Evolutionary conservation across 2,329 filamentous ascomycete species (phyloP).

Genomic region (Claviceps maximensis): DNA sequence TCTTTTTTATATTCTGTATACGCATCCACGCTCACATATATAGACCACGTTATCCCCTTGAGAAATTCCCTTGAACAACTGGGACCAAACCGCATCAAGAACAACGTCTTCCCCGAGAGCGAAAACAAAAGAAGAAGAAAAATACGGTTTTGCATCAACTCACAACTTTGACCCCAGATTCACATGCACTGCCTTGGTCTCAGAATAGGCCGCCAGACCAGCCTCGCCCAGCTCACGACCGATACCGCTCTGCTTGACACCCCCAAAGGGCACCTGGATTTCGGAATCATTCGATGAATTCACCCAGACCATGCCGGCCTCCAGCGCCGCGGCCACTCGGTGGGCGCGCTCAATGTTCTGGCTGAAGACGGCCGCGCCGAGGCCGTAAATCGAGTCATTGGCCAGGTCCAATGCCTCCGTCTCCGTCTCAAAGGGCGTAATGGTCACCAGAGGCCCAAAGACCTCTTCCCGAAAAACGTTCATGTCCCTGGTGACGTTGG

Average conservation of each 20-base stretch:
- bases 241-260: conserved; percentile 36
- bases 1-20: too few species aligned
- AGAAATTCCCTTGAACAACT: too few species aligned
- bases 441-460: conserved; percentile 31
- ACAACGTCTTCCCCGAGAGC: too few species aligned
- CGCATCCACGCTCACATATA: too few species aligned
- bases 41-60: too few species aligned
- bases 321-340: conserved; percentile 39
- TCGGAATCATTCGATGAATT: conserved; percentile 34
- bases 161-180: conserved; percentile 22
- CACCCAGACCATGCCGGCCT: conserved; percentile 45
- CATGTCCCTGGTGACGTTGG: conserved; percentile 27
- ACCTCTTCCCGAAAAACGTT: conserved; percentile 32
- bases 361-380: conserved; percentile 50
- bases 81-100: too few species aligned
- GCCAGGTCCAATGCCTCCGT: conserved; percentile 28
- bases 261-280: conserved; percentile 30
- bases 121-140: neutral
- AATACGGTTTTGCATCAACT: neutral
- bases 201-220: conserved; percentile 29
- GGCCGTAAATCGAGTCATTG: conserved; percentile 44
- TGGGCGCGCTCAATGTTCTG: conserved; percentile 39
- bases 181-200: conserved; percentile 25
- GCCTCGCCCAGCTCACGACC: conserved; percentile 32
- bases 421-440: conserved; percentile 29